Evolutionary conservation across 179 eudicot genomes (phyloP), one percentile per base, ranked within the genome.

Genomic region (Silene coronaria): DNA sequence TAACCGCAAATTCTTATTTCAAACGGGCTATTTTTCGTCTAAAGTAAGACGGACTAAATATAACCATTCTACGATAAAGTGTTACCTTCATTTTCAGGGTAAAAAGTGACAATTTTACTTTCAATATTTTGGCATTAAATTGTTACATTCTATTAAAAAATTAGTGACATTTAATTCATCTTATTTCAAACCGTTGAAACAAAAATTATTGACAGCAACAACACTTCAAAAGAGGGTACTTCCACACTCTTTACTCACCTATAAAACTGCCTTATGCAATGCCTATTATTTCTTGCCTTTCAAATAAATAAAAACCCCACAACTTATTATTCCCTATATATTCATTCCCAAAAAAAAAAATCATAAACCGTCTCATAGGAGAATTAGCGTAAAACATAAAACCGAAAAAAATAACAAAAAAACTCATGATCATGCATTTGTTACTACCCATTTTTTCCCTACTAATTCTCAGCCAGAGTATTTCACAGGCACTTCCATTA

Each of bases 401-500:
- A 34, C 70, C 26, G 26, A 75, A 22, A n/a, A n/a, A 55, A 1
- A n/a, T 30, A 10, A 30, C 34, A 14, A 51, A 12, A 12, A 53
- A 53, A 16, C 4, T 48, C 62, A 4, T 55, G 9, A 26, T 61
- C 26, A 51, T 62, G 55, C 66, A 63, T 32, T 63, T 19, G 26
- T 26, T 21, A 65, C 45, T 32, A 76, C 55, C 74, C 57, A 0
- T 68, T 75, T 42, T 68, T 71, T 32, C 69, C 85, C 58, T 68
- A 60, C 59, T 59, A 51, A 58, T 38, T 28, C 24, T 32, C 16
- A 21, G 32, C 61, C 7, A 23, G 19, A 42, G 66, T 11, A 66
- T 73, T 5, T 17, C 67, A 21, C 21, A 23, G 13, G 71, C 75
- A n/a, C 57, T 74, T 21, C 92, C 91, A 27, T 94, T 89, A 60